Conservation (phyloP, 306 rosid species). For the Echinosophora koreensis region DNA sequence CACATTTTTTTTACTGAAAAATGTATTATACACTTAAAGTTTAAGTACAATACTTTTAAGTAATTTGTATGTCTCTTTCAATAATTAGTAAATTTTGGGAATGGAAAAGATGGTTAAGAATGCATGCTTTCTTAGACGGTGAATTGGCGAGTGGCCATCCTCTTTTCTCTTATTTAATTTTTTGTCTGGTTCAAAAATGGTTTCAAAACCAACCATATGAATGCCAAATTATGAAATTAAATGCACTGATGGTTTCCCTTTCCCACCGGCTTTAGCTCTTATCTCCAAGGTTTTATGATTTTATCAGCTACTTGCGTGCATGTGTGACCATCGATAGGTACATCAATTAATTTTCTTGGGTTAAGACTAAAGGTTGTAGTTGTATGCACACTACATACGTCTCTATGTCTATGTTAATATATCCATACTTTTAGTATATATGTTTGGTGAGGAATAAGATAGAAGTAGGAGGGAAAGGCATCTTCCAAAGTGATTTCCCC, state of each 20-base stretch:
- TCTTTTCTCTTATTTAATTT: background rate
- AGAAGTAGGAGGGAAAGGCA: no score
- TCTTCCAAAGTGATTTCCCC: no score
- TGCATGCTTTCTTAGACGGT: background rate
- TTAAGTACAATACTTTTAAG: no score
- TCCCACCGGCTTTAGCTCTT: background rate
- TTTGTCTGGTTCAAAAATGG: background rate
- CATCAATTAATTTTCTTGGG: background rate
- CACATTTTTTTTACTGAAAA: no score
- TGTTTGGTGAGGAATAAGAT: no score
- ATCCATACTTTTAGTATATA: no score
- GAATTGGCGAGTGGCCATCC: background rate
- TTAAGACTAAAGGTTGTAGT: background rate
- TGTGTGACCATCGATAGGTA: background rate
- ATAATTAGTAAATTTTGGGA: no score
- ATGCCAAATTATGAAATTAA: slow-evolving; percentile 8
- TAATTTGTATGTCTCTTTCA: no score
- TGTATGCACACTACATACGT: background rate
- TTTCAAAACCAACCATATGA: background rate
- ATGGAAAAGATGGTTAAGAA: no score
- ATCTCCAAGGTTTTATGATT: background rate
- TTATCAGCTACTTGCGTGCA: background rate
- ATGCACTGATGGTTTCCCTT: background rate
- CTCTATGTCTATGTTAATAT: no score
- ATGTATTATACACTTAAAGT: no score